phyloP scores from a whole-genome alignment of 805 yeast genomes.

The Myxozyma neotropica region DNA sequence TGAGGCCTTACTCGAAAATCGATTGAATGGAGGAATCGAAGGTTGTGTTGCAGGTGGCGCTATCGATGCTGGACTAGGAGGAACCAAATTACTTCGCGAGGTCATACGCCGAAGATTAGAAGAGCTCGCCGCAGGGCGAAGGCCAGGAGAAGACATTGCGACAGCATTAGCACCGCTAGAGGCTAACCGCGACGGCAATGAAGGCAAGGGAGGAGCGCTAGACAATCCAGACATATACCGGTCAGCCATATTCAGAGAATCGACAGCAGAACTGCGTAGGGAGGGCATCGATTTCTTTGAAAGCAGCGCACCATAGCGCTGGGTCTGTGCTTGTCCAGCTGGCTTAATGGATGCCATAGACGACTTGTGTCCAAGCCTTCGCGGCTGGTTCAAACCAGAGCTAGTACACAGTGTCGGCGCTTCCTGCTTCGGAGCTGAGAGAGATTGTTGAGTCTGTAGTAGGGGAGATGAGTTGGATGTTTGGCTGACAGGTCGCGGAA shows the following conservation, averaged over 20 bases:
- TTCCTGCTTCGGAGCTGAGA: constrained; percentile 7
- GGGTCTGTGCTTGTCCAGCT: background rate
- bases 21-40: constrained; percentile 1
- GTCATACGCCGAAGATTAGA: constrained; percentile 22
- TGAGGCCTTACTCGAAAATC: constrained; percentile 11
- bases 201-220: constrained; percentile 23
- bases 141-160: constrained; percentile 4
- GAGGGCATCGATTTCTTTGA: constrained; percentile 34
- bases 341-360: constrained; percentile 26
- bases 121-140: constrained; percentile 14
- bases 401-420: background rate
- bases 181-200: constrained; percentile 1
- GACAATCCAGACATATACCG: background rate
- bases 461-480: constrained; percentile 5
- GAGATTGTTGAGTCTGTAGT: constrained; percentile 1
- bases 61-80: constrained; percentile 2
- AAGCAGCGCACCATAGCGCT: constrained; percentile 18
- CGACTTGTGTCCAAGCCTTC: constrained; percentile 25
- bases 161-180: background rate
- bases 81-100: constrained; percentile 21
- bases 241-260: background rate
- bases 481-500: constrained; percentile 32
- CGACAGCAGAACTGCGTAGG: constrained; percentile 20
- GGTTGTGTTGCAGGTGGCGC: background rate
- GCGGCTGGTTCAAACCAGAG: background rate